Evolutionary conservation across 192 early-diverging fungal species (phyloP), one percentile per base, ranked within the genome.

Genomic region (Podila clonocystis): DNA sequence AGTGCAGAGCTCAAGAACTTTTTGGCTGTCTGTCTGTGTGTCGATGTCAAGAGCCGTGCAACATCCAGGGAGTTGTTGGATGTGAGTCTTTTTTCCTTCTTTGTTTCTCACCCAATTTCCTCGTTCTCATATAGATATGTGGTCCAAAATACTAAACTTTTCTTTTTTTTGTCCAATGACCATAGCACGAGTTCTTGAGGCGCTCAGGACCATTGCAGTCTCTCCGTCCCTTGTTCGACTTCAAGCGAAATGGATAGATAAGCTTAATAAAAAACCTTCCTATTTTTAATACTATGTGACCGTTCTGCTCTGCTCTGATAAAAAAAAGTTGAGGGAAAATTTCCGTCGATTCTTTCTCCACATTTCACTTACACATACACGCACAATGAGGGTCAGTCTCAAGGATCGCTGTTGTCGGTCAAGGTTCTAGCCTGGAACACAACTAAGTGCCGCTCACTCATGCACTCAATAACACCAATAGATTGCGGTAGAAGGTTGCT

Each of bases 401-500:
- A 33, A 36, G 61, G 31, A 33, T 8, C 60, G 11, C 30, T 62
- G 4, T 58, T 41, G 41, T 15, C 41, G 13, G 2, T 12, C 41
- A 45, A 45, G 41, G 41, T 4, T 15, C 13, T 3, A 4, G 41
- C 41, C 13, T 45, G 41, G 13, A 45, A 15, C 41, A 15, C 11
- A 45, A 45, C 41, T 45, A 45, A 15, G 3, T 15, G 9, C 0
- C 34, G 34, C 34, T 36, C 34, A 36, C 34, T 36, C 9, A 45
- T 41, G 12, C 38, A 41, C 12, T 45, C 41, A 45, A 15, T 17
- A 61, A 61, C 20, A 30, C 22, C 50, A 31, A 50, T 73, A 80
- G 77, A 91, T 99, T 65, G 98, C 97, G 26, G 75, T 98, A 60
- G 94, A 97, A 87, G 98, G 98, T 4, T 99, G 98, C 84, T 96